Percentiles rank a stretch among this genome's conserved stretches.
phyloP scores from a whole-genome alignment of 2,329 filamentous ascomycete species.

The Cercospora zeina region DNA sequence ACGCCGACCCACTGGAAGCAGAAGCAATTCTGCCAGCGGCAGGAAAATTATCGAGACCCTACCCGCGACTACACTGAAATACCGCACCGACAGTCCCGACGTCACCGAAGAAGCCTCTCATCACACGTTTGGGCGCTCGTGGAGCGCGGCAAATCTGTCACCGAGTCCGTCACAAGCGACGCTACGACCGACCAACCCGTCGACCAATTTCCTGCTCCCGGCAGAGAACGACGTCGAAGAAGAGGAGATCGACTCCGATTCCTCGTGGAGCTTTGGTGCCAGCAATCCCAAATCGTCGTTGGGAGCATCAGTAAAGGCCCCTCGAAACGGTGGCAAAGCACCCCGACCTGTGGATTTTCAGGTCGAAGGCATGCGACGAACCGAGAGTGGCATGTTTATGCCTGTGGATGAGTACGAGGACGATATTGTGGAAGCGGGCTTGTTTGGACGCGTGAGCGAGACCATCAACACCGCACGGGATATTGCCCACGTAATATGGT shows the following conservation, averaged over 20 bases:
- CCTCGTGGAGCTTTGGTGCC: conserved; percentile 41
- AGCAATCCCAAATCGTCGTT: conserved; percentile 39
- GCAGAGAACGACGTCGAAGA: conserved; percentile 26
- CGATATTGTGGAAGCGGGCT: conserved; percentile 54
- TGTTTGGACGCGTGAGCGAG: conserved; percentile 78
- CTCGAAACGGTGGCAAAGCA: conserved; percentile 38
- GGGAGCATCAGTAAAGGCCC: conserved; percentile 26
- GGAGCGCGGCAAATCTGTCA: conserved; percentile 50
- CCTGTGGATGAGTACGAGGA: conserved; percentile 70
- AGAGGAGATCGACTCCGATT: conserved; percentile 32
- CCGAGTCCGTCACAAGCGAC: conserved; percentile 83
- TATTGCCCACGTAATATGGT: conserved; percentile 65
- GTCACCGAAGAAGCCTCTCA: conserved; percentile 36
- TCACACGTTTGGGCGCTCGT: conserved; percentile 48
- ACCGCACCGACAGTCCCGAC: conserved; percentile 74
- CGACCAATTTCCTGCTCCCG: conserved; percentile 59
- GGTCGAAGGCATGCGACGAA: conserved; percentile 69
- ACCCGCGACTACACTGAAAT: conserved; percentile 84
- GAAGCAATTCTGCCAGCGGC: conserved; percentile 59
- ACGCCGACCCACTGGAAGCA: conserved; percentile 47
- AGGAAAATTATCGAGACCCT: conserved; percentile 81
- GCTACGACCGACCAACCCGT: conserved; percentile 67
- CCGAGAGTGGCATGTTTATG: conserved; percentile 88
- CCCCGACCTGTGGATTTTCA: conserved; percentile 44
- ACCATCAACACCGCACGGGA: conserved; percentile 67